Percentiles rank a stretch among this genome's conserved stretches.
Evolutionary conservation across 1,139 yeast genomes (phyloP).

Genomic region (Debaryomyces robertsiae): DNA sequence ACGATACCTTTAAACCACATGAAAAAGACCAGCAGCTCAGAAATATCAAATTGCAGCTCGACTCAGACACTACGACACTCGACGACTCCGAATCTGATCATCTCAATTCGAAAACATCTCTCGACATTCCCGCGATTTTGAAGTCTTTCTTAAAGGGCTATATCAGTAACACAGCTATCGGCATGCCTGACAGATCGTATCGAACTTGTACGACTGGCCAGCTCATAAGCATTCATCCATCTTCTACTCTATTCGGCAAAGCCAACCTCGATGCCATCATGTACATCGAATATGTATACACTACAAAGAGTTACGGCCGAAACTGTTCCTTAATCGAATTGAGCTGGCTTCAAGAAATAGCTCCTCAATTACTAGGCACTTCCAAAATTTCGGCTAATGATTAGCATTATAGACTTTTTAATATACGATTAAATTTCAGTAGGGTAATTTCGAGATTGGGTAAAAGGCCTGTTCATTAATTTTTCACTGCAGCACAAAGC

Average conservation of each 20-base stretch:
- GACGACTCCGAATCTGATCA: constrained; percentile 26
- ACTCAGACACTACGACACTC: constrained; percentile 18
- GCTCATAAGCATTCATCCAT: constrained; percentile 86
- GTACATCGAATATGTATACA: constrained; percentile 93
- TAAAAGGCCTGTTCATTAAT: no score
- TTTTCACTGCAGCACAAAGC: no score
- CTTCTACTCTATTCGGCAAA: constrained; percentile 83
- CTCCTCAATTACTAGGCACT: constrained; percentile 65
- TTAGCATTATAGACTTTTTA: constrained; percentile 1
- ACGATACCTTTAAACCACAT: constrained; percentile 30
- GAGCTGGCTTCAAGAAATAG: constrained; percentile 84
- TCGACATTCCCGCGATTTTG: constrained; percentile 62
- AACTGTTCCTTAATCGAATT: constrained; percentile 81
- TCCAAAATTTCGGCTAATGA: constrained; percentile 33
- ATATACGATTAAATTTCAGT: no score
- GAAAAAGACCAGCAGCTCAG: constrained; percentile 33
- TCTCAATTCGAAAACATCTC: constrained; percentile 22
- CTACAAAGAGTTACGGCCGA: constrained; percentile 91
- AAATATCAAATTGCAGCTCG: constrained; percentile 31
- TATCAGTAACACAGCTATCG: constrained; percentile 84
- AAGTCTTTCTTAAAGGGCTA: constrained; percentile 83
- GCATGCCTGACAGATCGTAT: constrained; percentile 93
- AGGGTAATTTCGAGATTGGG: no score
- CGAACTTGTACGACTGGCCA: constrained; percentile 82
- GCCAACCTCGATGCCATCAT: constrained; percentile 79